Evolutionary conservation across 2,329 filamentous ascomycete genomes (phyloP).

Genomic region (Colletotrichum limetticola): DNA sequence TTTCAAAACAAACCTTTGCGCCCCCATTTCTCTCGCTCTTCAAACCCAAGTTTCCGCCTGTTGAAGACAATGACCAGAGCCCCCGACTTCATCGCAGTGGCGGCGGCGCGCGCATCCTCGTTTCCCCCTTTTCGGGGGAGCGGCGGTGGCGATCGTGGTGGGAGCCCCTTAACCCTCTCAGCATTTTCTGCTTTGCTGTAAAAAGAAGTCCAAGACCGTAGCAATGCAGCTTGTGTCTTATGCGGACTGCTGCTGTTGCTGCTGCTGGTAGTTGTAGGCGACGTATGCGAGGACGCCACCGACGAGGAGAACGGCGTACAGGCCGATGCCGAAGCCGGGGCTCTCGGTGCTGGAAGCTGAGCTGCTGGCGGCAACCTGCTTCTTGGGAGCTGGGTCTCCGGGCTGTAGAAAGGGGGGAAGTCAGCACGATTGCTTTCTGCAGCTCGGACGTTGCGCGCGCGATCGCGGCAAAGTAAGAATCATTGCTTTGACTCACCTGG

Average conservation of each 20-base stretch:
- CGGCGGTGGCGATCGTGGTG: neutral
- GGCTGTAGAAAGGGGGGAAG: conserved; percentile 57
- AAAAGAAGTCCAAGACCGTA: neutral
- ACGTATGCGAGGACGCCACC: conserved; percentile 82
- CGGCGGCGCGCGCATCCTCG: neutral
- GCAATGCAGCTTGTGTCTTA: conserved; percentile 3
- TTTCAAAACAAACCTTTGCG: neutral
- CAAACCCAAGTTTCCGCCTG: neutral
- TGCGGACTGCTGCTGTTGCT: conserved; percentile 52
- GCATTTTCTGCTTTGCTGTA: neutral
- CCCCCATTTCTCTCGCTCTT: neutral
- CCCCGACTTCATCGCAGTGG: neutral
- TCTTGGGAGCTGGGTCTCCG: conserved; percentile 81
- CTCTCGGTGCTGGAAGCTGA: conserved; percentile 59
- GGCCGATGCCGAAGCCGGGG: conserved; percentile 76
- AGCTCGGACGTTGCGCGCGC: conserved; percentile 12
- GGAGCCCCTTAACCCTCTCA: neutral
- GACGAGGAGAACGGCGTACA: conserved; percentile 84
- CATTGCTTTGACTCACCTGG: conserved; percentile 65
- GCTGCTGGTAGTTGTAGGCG: conserved; percentile 87
- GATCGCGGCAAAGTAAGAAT: neutral
- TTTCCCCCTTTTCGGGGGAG: neutral
- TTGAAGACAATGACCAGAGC: neutral
- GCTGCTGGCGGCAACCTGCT: conserved; percentile 60
- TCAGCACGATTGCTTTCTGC: conserved; percentile 37